Evolutionary conservation across 768 basidiomycete species (phyloP), one percentile per base, ranked within the genome.

Genomic region (Roridomyces roridus): DNA sequence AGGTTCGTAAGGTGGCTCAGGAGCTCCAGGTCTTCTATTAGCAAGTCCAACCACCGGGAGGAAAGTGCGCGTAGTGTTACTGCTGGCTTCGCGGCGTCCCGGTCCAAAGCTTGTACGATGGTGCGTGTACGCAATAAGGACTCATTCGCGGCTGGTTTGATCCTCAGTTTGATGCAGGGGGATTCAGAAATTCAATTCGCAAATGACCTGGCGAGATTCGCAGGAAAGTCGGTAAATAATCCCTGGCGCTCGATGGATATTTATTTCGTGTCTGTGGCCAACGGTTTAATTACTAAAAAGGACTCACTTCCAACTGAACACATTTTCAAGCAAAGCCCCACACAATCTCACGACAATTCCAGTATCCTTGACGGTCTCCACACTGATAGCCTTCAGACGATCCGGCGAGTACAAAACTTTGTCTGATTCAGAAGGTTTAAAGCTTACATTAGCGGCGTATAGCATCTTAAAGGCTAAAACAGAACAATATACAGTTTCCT

Each of bases 281-380:
- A n/a, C n/a, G n/a, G n/a, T n/a, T n/a, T n/a, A n/a, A n/a, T n/a
- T n/a, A n/a, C n/a, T n/a, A n/a, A n/a, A n/a, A n/a, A n/a, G n/a
- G n/a, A n/a, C n/a, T n/a, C n/a, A n/a, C n/a, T n/a, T n/a, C n/a
- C n/a, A n/a, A n/a, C n/a, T n/a, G n/a, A n/a, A n/a, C n/a, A n/a
- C n/a, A n/a, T n/a, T n/a, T n/a, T 90, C 37, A 81, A 77, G 21
- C 90, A 79, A 20, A 92, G 79, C 18, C 90, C 90, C 49, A 91
- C 85, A 18, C 87, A 78, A 65, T 92, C 90, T 45, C 84, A n/a
- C n/a, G n/a, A n/a, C n/a, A n/a, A n/a, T n/a, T n/a, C n/a, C n/a
- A n/a, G 77, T 67, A 4, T 67, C 54, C 60, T 78, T 78, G 17
- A 82, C 77, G 4, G 88, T 88, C 60, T 88, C 85, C 20, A 72